These are phyloP conservation scores for Podaxis carcinomalis DNA, from an alignment of 768 basidiomycete species.

Conservation along the genomic window DNA sequence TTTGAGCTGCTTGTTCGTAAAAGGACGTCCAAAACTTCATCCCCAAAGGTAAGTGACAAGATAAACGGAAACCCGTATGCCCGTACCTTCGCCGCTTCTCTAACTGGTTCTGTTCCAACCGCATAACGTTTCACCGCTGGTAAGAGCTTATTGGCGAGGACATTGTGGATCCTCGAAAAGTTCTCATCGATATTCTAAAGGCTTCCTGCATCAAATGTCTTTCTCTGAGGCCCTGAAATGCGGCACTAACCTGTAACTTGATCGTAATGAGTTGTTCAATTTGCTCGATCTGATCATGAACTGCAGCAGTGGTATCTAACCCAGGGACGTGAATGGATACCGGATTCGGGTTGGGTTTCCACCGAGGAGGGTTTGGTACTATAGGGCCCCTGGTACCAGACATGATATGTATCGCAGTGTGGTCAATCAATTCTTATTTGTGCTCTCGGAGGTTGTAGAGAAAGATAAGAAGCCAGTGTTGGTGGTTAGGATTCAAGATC, in stretches of 20 bases:
- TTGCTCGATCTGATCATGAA: conserved; percentile 85
- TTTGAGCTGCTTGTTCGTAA: conserved; percentile 90
- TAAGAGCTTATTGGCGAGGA: conserved; percentile 74
- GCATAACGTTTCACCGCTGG: conserved; percentile 91
- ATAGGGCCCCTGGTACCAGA: conserved; percentile 34
- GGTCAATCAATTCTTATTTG: not conserved
- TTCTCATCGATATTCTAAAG: conserved; percentile 86
- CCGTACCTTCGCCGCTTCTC: conserved; percentile 85
- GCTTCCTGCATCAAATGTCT: not conserved
- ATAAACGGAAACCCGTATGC: not conserved
- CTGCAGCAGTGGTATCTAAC: conserved; percentile 62
- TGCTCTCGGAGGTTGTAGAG: not conserved
- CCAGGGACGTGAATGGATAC: conserved; percentile 65
- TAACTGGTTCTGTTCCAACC: conserved; percentile 79
- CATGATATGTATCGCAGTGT: not conserved
- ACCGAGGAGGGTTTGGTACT: conserved; percentile 59
- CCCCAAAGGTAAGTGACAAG: not conserved
- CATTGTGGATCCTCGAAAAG: conserved; percentile 84
- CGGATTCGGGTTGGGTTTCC: conserved; percentile 64
- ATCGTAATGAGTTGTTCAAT: conserved; percentile 94
- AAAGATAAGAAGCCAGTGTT: not conserved
- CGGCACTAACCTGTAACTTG: conserved; percentile 67
- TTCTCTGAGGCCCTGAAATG: not conserved
- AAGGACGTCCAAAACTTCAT: conserved; percentile 93
- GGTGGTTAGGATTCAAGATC: not conserved